These are phyloP conservation scores for Prunus mume DNA, from an alignment of 306 rosid genomes.

Conservation along the genomic window DNA sequence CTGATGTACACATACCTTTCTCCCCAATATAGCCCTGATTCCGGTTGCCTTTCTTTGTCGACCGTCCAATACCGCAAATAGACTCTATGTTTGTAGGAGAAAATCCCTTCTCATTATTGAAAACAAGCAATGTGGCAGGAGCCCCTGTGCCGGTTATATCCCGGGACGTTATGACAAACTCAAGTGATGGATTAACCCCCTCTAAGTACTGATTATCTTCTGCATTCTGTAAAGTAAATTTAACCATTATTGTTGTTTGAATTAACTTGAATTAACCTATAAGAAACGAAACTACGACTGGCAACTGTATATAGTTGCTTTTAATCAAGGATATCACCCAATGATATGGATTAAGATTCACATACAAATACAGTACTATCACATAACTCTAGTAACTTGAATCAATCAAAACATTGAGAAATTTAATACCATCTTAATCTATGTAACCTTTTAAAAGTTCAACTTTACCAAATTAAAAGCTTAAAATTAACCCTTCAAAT, in stretches of 20 bases:
- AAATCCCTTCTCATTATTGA: slow-evolving; percentile 76
- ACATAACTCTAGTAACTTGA: background rate
- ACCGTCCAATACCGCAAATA: slow-evolving; percentile 74
- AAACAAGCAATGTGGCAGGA: slow-evolving; percentile 53
- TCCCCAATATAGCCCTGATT: slow-evolving; percentile 76
- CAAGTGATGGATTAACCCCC: slow-evolving; percentile 45
- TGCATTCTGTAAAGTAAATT: slow-evolving; percentile 49
- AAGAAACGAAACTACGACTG: background rate
- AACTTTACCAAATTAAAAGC: too few species aligned
- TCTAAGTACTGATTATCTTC: slow-evolving; percentile 64
- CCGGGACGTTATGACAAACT: slow-evolving; percentile 54
- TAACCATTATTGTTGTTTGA: background rate
- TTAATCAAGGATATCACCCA: too few species aligned
- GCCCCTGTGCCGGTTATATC: slow-evolving; percentile 71
- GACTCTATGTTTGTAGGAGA: slow-evolving; percentile 56
- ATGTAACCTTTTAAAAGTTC: too few species aligned
- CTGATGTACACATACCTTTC: slow-evolving; percentile 46
- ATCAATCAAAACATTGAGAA: background rate
- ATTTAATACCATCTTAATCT: too few species aligned
- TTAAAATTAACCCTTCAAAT: too few species aligned
- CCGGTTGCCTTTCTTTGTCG: slow-evolving; percentile 71
- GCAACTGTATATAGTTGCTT: too few species aligned
- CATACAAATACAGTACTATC: background rate
- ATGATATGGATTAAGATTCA: background rate
- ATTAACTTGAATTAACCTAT: background rate